Evolutionary conservation across 2,329 filamentous ascomycete species (phyloP).

Genomic region (Beauveria brongniartii): DNA sequence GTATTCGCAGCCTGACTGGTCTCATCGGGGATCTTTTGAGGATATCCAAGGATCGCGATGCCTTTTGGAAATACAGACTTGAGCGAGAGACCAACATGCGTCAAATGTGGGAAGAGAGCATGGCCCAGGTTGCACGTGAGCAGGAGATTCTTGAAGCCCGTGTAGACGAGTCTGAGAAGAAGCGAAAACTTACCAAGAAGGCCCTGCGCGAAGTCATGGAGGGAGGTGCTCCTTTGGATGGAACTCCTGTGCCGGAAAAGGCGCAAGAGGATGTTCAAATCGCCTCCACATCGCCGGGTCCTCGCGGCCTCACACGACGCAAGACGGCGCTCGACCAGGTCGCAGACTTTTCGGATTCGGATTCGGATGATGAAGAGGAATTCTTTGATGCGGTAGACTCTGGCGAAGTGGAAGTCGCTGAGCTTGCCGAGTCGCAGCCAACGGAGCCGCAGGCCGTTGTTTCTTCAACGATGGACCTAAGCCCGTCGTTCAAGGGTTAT

Average conservation of each 20-base stretch:
- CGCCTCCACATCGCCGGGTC: slow-evolving; percentile 6
- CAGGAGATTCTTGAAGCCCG: slow-evolving; percentile 85
- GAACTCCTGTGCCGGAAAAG: slow-evolving; percentile 21
- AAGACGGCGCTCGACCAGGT: slow-evolving; percentile 63
- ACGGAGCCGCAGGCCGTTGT: slow-evolving; percentile 21
- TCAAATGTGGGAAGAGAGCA: slow-evolving; percentile 97
- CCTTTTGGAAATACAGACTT: slow-evolving; percentile 93
- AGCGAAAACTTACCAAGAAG: slow-evolving; percentile 80
- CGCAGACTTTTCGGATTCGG: slow-evolving; percentile 68
- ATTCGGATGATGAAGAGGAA: slow-evolving; percentile 78
- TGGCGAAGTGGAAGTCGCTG: slow-evolving; percentile 75
- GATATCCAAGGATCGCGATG: slow-evolving; percentile 88
- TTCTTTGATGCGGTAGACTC: slow-evolving; percentile 97
- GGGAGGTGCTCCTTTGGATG: slow-evolving; percentile 30
- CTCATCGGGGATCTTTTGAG: slow-evolving; percentile 80
- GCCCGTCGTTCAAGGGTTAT: slow-evolving; percentile 76
- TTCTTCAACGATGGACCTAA: slow-evolving; percentile 53
- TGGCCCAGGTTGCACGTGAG: slow-evolving; percentile 92
- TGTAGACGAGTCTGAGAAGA: slow-evolving; percentile 83
- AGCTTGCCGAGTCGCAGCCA: slow-evolving; percentile 38
- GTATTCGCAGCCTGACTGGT: slow-evolving; percentile 77
- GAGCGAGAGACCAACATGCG: slow-evolving; percentile 87
- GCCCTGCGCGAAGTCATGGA: slow-evolving; percentile 81
- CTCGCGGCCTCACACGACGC: slow-evolving; percentile 38
- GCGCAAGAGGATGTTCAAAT: slow-evolving; percentile 25